Conservation (phyloP, 352 stramenopile species). For the Pythium guiyangense region DNA sequence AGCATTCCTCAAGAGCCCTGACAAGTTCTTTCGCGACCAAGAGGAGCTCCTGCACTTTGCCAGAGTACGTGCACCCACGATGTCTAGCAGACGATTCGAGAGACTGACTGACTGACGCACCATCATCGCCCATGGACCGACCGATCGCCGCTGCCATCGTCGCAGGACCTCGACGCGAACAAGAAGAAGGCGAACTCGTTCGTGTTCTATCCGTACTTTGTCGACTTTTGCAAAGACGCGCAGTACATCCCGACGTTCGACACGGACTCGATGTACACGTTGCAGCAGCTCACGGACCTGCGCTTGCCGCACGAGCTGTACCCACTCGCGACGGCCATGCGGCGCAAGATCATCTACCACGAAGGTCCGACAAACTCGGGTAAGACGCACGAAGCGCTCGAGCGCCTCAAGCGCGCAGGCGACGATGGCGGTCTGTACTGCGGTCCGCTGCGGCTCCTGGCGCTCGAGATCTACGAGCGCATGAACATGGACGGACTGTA, state of each 20-base stretch:
- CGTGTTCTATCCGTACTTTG: constrained; percentile 75
- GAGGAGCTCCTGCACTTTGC: constrained; percentile 53
- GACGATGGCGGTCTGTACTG: constrained; percentile 90
- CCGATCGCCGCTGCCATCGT: not conserved
- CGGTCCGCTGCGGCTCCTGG: constrained; percentile 91
- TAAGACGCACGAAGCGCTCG: constrained; percentile 94
- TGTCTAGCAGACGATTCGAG: no score
- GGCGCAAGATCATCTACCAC: constrained; percentile 88
- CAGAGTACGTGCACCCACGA: not conserved
- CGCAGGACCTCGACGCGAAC: constrained; percentile 30
- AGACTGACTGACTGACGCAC: no score
- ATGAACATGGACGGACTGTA: constrained; percentile 93
- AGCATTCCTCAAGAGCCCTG: constrained; percentile 47
- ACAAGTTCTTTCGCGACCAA: constrained; percentile 54
- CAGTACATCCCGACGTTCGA: constrained; percentile 27
- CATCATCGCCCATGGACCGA: not conserved
- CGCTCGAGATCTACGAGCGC: constrained; percentile 93
- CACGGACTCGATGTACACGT: constrained; percentile 33
- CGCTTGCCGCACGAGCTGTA: constrained; percentile 80
- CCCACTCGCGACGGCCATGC: constrained; percentile 72
- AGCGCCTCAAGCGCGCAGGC: constrained; percentile 89
- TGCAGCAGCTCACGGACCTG: constrained; percentile 74
- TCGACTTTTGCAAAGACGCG: constrained; percentile 49
- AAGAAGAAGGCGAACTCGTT: constrained; percentile 45
- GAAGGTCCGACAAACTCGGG: constrained; percentile 95